A percentile compares a stretch with the other conserved stretches of the same genome.
These are phyloP conservation scores for Candolleomyces eurysporus DNA, from an alignment of 768 basidiomycete species.

Conservation along the genomic window DNA sequence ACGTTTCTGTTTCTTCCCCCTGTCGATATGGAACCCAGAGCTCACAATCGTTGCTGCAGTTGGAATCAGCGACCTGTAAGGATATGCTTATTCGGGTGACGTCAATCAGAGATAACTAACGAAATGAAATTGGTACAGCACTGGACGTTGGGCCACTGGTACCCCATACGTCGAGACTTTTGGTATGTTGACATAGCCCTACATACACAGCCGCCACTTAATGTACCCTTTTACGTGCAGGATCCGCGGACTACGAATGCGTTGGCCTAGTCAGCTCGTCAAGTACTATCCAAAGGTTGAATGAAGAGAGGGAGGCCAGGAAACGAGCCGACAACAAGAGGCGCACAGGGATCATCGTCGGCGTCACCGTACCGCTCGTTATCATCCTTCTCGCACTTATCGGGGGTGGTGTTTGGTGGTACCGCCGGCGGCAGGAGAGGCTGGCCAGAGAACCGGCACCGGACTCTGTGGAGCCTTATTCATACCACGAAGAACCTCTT, in stretches of 20 bases:
- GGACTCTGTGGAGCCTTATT: background rate
- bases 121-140: constrained; percentile 22
- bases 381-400: constrained; percentile 23
- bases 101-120: background rate
- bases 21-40: background rate
- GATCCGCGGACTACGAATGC: constrained; percentile 30
- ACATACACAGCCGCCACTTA: background rate
- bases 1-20: constrained; percentile 9
- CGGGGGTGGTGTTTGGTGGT: constrained; percentile 16
- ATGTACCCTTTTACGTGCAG: constrained; percentile 4
- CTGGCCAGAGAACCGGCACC: background rate
- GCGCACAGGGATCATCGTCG: constrained; percentile 25
- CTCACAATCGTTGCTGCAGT: constrained; percentile 23
- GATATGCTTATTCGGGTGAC: constrained; percentile 29
- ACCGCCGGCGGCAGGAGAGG: constrained; percentile 10
- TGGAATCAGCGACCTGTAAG: constrained; percentile 31
- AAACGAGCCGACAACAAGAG: constrained; percentile 2
- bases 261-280: constrained; percentile 22
- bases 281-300: constrained; percentile 17
- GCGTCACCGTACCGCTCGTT: constrained; percentile 29
- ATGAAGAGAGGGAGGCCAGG: constrained; percentile 11
- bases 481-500: background rate
- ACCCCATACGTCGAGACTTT: constrained; percentile 27
- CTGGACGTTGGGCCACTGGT: constrained; percentile 37
- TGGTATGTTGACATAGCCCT: constrained; percentile 16